phyloP scores from a whole-genome alignment of 805 yeast species.

The Wickerhamiella slavikovae region DNA sequence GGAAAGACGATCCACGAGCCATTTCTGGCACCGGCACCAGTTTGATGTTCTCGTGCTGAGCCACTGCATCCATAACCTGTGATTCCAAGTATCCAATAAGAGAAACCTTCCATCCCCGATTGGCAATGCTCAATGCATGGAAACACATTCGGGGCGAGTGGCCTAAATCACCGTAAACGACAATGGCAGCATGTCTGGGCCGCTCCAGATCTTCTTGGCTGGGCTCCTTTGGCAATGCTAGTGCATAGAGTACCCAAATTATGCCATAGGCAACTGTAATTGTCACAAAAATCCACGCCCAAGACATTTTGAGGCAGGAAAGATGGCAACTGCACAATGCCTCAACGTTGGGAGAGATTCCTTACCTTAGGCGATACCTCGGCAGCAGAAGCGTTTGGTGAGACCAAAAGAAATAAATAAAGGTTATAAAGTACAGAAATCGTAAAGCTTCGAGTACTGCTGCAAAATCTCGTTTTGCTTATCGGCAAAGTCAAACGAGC shows the following conservation, averaged over 20 bases:
- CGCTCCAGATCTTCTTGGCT: conserved; percentile 7
- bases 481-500: too few relatives aligned
- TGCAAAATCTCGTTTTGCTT: too few relatives aligned
- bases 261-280: not conserved
- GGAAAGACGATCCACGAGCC: conserved; percentile 23
- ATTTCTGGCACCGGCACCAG: conserved; percentile 14
- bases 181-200: conserved; percentile 40
- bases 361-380: too few relatives aligned
- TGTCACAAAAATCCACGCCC: not conserved
- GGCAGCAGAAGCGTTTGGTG: too few relatives aligned
- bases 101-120: conserved; percentile 50
- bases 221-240: not conserved
- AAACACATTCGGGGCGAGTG: conserved; percentile 90
- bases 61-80: conserved; percentile 12
- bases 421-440: too few relatives aligned
- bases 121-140: conserved; percentile 65
- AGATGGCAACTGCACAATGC: too few relatives aligned
- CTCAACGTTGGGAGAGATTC: too few relatives aligned
- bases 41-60: conserved; percentile 11
- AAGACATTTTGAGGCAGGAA: too few relatives aligned
- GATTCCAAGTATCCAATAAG: conserved; percentile 51
- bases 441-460: too few relatives aligned
- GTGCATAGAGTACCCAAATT: not conserved
- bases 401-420: too few relatives aligned
- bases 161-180: conserved; percentile 84